A percentile compares a stretch with the other conserved stretches of the same genome.
Conservation (phyloP, 1,139 yeast species). For the Suhomyces ambrosiae region DNA sequence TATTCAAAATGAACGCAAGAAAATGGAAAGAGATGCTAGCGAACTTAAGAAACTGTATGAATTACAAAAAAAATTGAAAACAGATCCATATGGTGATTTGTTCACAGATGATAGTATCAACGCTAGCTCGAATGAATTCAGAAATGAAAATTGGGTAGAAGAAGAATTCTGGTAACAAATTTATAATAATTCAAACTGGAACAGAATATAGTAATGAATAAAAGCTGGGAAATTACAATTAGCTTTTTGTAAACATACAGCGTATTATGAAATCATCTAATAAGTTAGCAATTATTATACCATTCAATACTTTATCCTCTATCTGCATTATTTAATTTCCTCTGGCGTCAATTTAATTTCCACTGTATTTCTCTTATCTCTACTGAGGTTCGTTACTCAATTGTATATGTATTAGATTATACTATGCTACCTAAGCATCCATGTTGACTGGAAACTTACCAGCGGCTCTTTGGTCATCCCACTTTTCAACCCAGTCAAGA, state of each 20-base stretch:
- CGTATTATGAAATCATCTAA: too few species aligned
- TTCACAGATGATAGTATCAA: conserved; percentile 52
- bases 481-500: conserved; percentile 84
- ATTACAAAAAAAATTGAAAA: conserved; percentile 35
- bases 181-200: neutral
- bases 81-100: conserved; percentile 59
- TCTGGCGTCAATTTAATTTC: too few species aligned
- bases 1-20: conserved; percentile 35
- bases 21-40: conserved; percentile 33
- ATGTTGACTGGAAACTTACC: conserved; percentile 49
- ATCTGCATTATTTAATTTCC: too few species aligned
- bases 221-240: too few species aligned
- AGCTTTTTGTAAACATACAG: too few species aligned
- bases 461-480: conserved; percentile 91
- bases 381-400: conserved; percentile 4
- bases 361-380: too few species aligned
- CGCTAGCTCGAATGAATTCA: conserved; percentile 52
- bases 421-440: conserved; percentile 18
- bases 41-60: conserved; percentile 27
- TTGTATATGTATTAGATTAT: conserved; percentile 10
- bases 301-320: too few species aligned
- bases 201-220: neutral
- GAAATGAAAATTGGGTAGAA: conserved; percentile 62
- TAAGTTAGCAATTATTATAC: too few species aligned
- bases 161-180: conserved; percentile 69